Evolutionary conservation across 345 rosid species (phyloP).

Genomic region (Lepidium aucheri): DNA sequence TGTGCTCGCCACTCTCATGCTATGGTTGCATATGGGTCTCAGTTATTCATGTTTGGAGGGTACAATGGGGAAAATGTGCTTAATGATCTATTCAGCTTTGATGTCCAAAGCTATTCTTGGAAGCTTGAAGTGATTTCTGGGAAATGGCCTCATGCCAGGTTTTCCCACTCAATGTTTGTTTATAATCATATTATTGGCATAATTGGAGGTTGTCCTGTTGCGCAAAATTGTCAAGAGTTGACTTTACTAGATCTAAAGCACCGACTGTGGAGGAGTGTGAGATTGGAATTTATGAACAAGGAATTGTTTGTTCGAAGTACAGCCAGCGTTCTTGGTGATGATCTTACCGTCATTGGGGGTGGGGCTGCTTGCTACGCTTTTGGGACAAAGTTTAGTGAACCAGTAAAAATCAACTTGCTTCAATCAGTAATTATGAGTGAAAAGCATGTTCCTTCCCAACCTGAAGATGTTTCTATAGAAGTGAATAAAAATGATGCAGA

Average conservation of each 20-base stretch:
- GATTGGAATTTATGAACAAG: conserved; percentile 48
- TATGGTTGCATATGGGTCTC: conserved; percentile 62
- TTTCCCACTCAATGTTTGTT: conserved; percentile 85
- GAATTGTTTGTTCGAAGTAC: conserved; percentile 74
- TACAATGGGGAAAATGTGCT: conserved; percentile 63
- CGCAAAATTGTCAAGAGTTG: conserved; percentile 61
- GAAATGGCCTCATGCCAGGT: conserved; percentile 68
- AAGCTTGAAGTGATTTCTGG: conserved; percentile 59
- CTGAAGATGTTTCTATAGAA: conserved; percentile 21
- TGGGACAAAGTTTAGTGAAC: conserved; percentile 89
- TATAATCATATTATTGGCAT: conserved; percentile 58
- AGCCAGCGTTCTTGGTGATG: conserved; percentile 57
- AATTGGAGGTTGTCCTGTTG: conserved; percentile 91
- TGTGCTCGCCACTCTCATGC: conserved; percentile 85
- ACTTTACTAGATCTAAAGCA: conserved; percentile 53
- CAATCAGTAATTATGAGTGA: conserved; percentile 27
- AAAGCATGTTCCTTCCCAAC: conserved; percentile 12
- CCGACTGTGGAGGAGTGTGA: conserved; percentile 54
- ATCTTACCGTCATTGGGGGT: conserved; percentile 78
- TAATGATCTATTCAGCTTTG: conserved; percentile 74
- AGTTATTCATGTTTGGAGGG: conserved; percentile 73
- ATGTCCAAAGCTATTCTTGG: conserved; percentile 50
- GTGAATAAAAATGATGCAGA: conserved; percentile 16
- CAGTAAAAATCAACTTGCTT: conserved; percentile 59
- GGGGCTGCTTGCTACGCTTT: conserved; percentile 97